Conservation (phyloP, 257 asterid species). For the Nicotiana obtusifolia region DNA sequence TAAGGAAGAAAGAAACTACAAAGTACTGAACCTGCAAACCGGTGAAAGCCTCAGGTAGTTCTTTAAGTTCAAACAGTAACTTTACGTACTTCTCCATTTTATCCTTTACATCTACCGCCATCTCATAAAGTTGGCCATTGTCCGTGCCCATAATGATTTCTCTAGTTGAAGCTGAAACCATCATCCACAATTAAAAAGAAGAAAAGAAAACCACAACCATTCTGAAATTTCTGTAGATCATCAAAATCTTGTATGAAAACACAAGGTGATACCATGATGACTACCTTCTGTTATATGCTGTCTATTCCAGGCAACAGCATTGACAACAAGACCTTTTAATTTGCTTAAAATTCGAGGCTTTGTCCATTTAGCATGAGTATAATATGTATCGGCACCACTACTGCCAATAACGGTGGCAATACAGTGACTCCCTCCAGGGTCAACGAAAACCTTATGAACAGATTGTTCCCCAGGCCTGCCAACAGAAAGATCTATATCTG, state of each 20-base stretch:
- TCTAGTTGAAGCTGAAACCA: slow-evolving; percentile 72
- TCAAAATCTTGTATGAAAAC: slow-evolving; percentile 6
- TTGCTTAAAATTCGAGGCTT: slow-evolving; percentile 76
- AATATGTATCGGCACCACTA: slow-evolving; percentile 88
- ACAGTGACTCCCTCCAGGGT: slow-evolving; percentile 96
- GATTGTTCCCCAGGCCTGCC: slow-evolving; percentile 95
- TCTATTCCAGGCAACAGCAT: slow-evolving; percentile 88
- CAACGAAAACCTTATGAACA: slow-evolving; percentile 82
- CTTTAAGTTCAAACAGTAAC: slow-evolving; percentile 72
- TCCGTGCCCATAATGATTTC: slow-evolving; percentile 91
- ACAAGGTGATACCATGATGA: background rate
- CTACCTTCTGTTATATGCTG: slow-evolving; percentile 90
- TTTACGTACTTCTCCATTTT: slow-evolving; percentile 86
- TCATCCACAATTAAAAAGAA: slow-evolving; percentile 19
- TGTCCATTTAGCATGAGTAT: slow-evolving; percentile 87
- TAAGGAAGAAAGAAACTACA: background rate
- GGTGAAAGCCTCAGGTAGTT: slow-evolving; percentile 88
- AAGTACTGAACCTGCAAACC: slow-evolving; percentile 71
- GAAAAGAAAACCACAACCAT: background rate
- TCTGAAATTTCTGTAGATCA: background rate
- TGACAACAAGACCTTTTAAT: slow-evolving; percentile 76
- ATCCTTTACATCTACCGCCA: slow-evolving; percentile 92
- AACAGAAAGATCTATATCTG: slow-evolving; percentile 87
- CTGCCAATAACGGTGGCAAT: slow-evolving; percentile 87
- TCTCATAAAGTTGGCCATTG: slow-evolving; percentile 86